Percentiles rank a stretch among this genome's conserved stretches.
Conservation (phyloP, 2,329 filamentous ascomycete species). For the Diaporthe aspalathi region DNA sequence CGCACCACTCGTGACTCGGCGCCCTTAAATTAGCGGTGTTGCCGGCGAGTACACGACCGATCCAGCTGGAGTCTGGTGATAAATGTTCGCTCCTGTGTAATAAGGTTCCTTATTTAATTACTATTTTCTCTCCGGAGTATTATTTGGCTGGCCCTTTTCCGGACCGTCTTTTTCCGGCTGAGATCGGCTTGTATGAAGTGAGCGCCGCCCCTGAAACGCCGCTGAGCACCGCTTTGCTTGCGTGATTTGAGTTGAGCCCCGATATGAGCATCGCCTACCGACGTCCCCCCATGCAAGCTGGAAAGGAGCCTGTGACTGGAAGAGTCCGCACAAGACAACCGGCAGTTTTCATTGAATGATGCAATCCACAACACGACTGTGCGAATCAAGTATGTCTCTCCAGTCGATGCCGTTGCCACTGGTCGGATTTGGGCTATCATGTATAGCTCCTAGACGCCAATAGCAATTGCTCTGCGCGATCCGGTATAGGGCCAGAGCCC, state of each 20-base stretch:
- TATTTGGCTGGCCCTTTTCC: not conserved
- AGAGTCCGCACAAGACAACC: no score
- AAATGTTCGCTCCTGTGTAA: not conserved
- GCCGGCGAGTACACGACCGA: not conserved
- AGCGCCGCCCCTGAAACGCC: not conserved
- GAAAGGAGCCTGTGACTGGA: not conserved
- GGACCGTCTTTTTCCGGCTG: not conserved
- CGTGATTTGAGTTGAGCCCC: not conserved
- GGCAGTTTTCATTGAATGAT: not conserved
- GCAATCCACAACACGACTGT: not conserved
- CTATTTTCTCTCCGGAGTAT: not conserved
- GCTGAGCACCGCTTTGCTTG: not conserved
- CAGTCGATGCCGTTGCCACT: not conserved
- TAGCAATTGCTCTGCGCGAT: not conserved
- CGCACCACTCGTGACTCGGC: not conserved
- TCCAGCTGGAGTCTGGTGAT: not conserved
- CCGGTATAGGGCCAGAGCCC: not conserved
- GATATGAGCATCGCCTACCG: not conserved
- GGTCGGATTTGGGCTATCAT: not conserved
- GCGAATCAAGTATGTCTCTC: not conserved
- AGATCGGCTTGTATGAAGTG: not conserved
- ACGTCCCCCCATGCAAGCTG: not conserved
- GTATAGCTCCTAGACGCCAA: not conserved
- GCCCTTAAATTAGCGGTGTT: conserved; percentile 4
- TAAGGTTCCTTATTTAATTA: not conserved